phyloP scores from a whole-genome alignment of 2,329 filamentous ascomycete genomes.

The Huntiella savannae region DNA sequence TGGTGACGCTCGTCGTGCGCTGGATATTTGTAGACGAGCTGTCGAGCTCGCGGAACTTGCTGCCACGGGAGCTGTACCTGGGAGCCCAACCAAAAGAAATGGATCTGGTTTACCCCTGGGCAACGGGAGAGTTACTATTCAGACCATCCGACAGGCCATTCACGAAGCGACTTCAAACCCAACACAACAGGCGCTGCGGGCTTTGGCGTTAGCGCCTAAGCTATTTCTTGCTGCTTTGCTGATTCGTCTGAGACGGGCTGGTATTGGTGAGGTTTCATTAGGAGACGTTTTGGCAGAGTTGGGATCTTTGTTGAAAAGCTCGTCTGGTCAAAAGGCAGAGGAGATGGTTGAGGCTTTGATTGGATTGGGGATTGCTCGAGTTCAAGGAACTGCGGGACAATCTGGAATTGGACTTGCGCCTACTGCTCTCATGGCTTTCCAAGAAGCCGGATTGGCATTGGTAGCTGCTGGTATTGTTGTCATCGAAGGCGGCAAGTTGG shows the following conservation, averaged over 20 bases:
- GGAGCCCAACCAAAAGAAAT: conserved; percentile 16
- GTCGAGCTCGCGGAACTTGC: conserved; percentile 70
- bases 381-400: conserved; percentile 4
- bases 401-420: conserved; percentile 3
- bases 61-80: conserved; percentile 16
- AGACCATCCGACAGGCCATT: conserved; percentile 84
- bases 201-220: conserved; percentile 64
- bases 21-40: conserved; percentile 88
- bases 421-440: conserved; percentile 17
- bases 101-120: conserved; percentile 36
- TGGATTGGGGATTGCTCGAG: neutral
- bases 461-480: conserved; percentile 77
- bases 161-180: conserved; percentile 87
- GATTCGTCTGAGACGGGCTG: conserved; percentile 60
- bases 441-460: conserved; percentile 57
- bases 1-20: conserved; percentile 74
- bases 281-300: conserved; percentile 75
- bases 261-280: conserved; percentile 69
- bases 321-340: conserved; percentile 7
- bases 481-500: conserved; percentile 60
- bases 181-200: conserved; percentile 70
- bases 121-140: conserved; percentile 57
- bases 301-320: conserved; percentile 8
- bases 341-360: conserved; percentile 10
- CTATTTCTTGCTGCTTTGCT: conserved; percentile 71